Evolutionary conservation across 306 rosid genomes (phyloP), one percentile per base, ranked within the genome.

Genomic region (Arachis hypogaea): DNA sequence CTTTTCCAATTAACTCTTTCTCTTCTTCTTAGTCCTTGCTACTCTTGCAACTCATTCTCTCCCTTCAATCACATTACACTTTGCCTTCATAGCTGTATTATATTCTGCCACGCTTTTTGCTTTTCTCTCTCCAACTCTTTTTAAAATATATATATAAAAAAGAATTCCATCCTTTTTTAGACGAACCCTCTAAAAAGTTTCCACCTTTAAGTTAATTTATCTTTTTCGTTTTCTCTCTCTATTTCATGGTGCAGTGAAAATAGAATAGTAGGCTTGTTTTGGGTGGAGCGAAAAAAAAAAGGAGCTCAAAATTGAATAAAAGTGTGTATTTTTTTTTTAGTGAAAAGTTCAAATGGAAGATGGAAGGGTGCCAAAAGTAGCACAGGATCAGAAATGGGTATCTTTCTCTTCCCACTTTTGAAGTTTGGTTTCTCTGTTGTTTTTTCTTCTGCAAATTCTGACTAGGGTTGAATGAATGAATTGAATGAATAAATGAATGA

Each of bases 301-400:
- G 59, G 74, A 73, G 78, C 81, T 85, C 42, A 81, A 82, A 81
- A 64, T 76, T 69, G 68, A 54, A 64, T 73, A 76, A 66, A 80
- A 83, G 83, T 86, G 85, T 82, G 69, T 77, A 56, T 77, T 79
- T 86, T 74, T 74, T 65, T 78, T 69, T 77, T 77, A 73, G 77
- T 78, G 82, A 72, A 86, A 85, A 80, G 89, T 88, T 79, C 85
- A 81, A 85, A 85, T 82, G 83, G 83, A 78, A 82, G 28, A 22
- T 22, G 78, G 78, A 69, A 76, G 77, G 63, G 85, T 79, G 60
- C 96, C 81, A 82, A 89, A 91, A 86, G 96, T 83, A 79, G 88
- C 86, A 66, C 81, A 72, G 89, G 82, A 91, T 89, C 97, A 86
- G 85, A 89, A 88, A 81, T 77, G 91, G 97, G 98, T 88, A 86